Evolutionary conservation across 1,139 yeast genomes (phyloP).

Genomic region (Blastobotrys elegans): DNA sequence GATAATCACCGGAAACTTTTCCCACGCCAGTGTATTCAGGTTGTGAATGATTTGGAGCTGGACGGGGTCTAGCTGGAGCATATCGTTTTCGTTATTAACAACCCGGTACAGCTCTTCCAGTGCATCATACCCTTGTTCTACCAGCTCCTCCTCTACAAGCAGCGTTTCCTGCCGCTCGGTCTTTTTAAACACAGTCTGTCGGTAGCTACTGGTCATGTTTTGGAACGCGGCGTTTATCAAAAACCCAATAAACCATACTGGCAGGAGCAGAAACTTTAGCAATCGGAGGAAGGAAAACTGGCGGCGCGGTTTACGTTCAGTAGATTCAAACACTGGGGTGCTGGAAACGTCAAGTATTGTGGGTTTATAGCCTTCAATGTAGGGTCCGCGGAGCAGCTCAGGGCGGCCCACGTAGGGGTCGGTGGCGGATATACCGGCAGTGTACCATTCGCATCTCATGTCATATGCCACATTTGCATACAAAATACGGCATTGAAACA

Average conservation of each 20-base stretch:
- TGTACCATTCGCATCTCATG: conserved; percentile 76
- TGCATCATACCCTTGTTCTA: conserved; percentile 53
- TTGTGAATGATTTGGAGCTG: conserved; percentile 53
- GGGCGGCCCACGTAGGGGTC: conserved; percentile 52
- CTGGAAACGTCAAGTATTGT: conserved; percentile 43
- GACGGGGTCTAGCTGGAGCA: not conserved
- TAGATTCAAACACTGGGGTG: not conserved
- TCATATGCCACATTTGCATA: conserved; percentile 78
- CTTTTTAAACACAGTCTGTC: conserved; percentile 22
- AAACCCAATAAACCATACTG: conserved; percentile 35
- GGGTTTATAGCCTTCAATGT: conserved; percentile 48
- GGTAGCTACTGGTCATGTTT: conserved; percentile 22
- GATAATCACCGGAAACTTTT: conserved; percentile 65
- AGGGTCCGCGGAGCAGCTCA: conserved; percentile 41
- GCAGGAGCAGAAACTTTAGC: conserved; percentile 26
- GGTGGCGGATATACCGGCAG: conserved; percentile 58
- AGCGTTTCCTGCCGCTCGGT: conserved; percentile 4
- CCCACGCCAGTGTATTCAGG: conserved; percentile 60
- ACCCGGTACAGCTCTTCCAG: conserved; percentile 37
- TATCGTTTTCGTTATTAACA: conserved; percentile 16
- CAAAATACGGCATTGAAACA: conserved; percentile 49
- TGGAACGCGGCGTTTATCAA: conserved; percentile 32
- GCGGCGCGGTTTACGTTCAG: not conserved
- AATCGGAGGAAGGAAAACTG: conserved; percentile 17
- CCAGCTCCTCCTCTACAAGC: conserved; percentile 21